Conservation (phyloP, 192 early-diverging fungal species). For the Chytriomyces sp. region DNA sequence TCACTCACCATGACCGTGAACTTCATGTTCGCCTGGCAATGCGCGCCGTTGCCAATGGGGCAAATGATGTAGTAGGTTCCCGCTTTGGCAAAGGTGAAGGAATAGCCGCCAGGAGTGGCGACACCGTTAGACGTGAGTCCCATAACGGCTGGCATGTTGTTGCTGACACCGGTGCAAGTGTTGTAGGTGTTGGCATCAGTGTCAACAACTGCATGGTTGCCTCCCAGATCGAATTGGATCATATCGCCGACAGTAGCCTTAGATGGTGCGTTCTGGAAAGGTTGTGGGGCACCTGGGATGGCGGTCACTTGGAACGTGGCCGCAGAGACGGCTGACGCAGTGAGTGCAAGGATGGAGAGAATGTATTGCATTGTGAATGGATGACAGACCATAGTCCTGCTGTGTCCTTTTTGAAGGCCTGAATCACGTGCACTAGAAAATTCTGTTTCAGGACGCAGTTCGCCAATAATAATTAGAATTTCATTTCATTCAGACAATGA, state of each 20-base stretch:
- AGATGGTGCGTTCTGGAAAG: slow-evolving; percentile 12
- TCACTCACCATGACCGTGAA: not conserved
- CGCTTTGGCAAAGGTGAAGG: not conserved
- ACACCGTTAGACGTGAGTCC: slow-evolving; percentile 15
- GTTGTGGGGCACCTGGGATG: not conserved
- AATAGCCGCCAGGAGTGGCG: not conserved
- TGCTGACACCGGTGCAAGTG: not conserved
- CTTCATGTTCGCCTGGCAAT: slow-evolving; percentile 4
- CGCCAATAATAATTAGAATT: too few relatives aligned
- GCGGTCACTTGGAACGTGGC: not conserved
- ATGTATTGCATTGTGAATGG: not conserved
- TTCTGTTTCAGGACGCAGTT: too few relatives aligned
- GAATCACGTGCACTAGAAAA: too few relatives aligned
- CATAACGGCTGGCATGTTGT: not conserved
- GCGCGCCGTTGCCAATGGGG: not conserved
- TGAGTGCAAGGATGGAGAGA: not conserved
- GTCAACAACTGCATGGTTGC: slow-evolving; percentile 12
- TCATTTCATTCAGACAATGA: too few relatives aligned
- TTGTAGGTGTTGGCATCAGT: not conserved
- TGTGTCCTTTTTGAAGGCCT: too few relatives aligned
- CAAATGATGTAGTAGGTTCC: slow-evolving; percentile 23
- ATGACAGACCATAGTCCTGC: too few relatives aligned
- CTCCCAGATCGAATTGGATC: slow-evolving; percentile 5
- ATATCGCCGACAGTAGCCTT: slow-evolving; percentile 5
- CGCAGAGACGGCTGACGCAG: not conserved